phyloP scores from a whole-genome alignment of 129 eudicot genomes.

The Mikania micrantha region DNA sequence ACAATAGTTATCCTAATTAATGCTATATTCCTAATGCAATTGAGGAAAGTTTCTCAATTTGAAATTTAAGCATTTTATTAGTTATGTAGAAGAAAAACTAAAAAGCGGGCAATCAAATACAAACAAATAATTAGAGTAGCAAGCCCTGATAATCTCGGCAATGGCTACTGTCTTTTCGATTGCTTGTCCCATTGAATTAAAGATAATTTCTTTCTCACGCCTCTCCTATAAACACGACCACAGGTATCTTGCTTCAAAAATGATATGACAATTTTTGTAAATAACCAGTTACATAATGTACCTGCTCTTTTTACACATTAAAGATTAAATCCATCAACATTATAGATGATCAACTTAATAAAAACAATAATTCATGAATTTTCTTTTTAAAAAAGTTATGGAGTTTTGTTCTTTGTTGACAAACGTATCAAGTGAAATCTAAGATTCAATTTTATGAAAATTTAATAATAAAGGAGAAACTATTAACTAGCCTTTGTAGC shows the following conservation, averaged over 20 bases:
- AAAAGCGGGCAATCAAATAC: neutral
- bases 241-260: neutral
- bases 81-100: neutral
- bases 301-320: neutral
- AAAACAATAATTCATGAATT: too few species aligned
- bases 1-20: slow-evolving; percentile 80
- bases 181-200: slow-evolving; percentile 95
- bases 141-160: slow-evolving; percentile 71
- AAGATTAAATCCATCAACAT: neutral
- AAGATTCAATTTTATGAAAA: too few species aligned
- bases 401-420: too few species aligned
- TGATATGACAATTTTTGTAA: neutral
- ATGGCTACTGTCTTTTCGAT: slow-evolving; percentile 85
- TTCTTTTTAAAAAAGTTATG: too few species aligned
- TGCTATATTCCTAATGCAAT: slow-evolving; percentile 72
- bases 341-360: too few species aligned
- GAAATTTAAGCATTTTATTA: slow-evolving; percentile 12
- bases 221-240: slow-evolving; percentile 44
- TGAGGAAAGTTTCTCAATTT: slow-evolving; percentile 65
- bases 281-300: neutral
- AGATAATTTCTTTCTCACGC: slow-evolving; percentile 61
- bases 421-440: too few species aligned
- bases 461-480: too few species aligned
- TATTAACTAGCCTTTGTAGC: too few species aligned
- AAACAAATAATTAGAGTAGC: slow-evolving; percentile 1